Evolutionary conservation across 345 rosid species (phyloP), one percentile per base, ranked within the genome.

Genomic region (Physaria fendleri): DNA sequence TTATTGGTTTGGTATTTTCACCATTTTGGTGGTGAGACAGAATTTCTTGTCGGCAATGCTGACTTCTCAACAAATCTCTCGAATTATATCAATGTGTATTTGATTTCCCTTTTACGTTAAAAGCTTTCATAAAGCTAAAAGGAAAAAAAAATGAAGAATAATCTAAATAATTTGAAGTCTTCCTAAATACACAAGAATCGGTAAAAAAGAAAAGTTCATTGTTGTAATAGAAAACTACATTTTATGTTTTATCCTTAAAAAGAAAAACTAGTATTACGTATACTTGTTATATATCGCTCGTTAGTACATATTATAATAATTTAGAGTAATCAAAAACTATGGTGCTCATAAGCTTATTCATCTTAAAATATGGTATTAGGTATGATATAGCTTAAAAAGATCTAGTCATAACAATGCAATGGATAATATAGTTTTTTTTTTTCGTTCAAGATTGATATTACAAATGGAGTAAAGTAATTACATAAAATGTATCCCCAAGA

Each of bases 1-100:
- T 76, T 59, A 75, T 71, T 66, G 47, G 50, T 49, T 73, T 65
- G 74, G 71, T 41, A 56, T 60, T 57, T 68, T 60, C 73, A 68
- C 72, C 66, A 43, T 59, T 71, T 71, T 71, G 70, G 82, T 72
- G 85, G 79, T 61, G 79, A 83, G 78, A 73, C 79, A 75, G 66
- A 79, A 71, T 53, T 73, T 71, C 74, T 41, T 84, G 95, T 87
- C 90, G 90, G 88, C 87, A 87, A 76, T 66, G 73, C 78, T 75
- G 93, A 90, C 97, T 72, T 46, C 84, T 83, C 87, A 90, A 85
- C 93, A 73, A 81, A 76, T 55, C 25, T 50, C 48, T 47, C 49
- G 24, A 28, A 8, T 38, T 64, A 16, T 40, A 39, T 49, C 27
- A 43, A 35, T 33, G 15, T 25, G 49, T 61, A 34, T 60, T 42